Conservation (phyloP, 2,329 filamentous ascomycete species). For the Aspergillus terreus region DNA sequence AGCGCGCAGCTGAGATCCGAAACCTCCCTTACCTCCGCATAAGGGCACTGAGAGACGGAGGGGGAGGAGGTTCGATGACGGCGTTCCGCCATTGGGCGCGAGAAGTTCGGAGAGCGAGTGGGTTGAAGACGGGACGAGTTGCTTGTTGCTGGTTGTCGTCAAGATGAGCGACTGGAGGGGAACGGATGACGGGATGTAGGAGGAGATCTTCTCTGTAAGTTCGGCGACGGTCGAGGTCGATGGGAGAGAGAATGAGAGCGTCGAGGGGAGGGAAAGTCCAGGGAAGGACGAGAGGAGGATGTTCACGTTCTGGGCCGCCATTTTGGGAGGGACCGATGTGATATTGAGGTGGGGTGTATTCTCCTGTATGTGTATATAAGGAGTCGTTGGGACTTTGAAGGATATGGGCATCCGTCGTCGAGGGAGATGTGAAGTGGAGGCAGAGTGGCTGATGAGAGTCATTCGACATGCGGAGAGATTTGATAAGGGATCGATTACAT, state of each 20-base stretch:
- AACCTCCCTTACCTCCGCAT: conserved; percentile 93
- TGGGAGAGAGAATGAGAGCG: conserved; percentile 70
- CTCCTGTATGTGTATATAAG: background rate
- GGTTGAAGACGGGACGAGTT: conserved; percentile 52
- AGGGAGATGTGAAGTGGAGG: conserved; percentile 1
- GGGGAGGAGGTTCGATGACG: conserved; percentile 68
- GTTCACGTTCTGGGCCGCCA: conserved; percentile 64
- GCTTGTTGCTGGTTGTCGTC: conserved; percentile 75
- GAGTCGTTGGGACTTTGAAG: background rate
- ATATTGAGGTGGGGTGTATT: too few relatives aligned
- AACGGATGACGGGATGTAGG: conserved; percentile 56
- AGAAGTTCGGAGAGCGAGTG: conserved; percentile 63
- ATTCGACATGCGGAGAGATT: conserved; percentile 17
- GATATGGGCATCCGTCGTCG: background rate
- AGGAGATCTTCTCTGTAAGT: conserved; percentile 60
- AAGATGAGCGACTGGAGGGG: conserved; percentile 62
- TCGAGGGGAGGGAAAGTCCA: conserved; percentile 78
- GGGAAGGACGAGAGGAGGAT: conserved; percentile 80
- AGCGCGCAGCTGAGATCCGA: conserved; percentile 93
- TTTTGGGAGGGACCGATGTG: conserved; percentile 29
- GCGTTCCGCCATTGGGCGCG: conserved; percentile 28
- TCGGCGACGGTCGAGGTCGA: conserved; percentile 63
- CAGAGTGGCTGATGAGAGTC: background rate
- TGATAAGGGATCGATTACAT: conserved; percentile 8
- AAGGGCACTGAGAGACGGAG: conserved; percentile 76